Evolutionary conservation across 768 basidiomycete species (phyloP).

Genomic region (Lactarius indigo): DNA sequence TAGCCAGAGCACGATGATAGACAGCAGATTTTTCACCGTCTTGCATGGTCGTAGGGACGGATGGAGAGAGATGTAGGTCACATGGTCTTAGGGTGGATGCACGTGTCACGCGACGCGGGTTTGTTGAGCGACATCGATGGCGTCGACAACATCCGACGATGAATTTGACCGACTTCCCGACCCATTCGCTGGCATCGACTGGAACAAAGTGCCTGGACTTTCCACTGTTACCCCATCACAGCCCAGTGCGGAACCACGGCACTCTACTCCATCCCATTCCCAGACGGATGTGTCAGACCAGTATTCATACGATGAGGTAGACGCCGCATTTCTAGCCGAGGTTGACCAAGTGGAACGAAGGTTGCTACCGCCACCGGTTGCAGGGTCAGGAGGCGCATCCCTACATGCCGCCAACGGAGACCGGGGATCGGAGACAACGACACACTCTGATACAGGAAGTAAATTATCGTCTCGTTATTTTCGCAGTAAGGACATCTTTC

Average conservation of each 20-base stretch:
- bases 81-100: background rate
- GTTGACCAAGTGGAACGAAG: conserved; percentile 11
- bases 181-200: conserved; percentile 48
- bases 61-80: background rate
- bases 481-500: conserved; percentile 1
- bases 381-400: background rate
- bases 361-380: background rate
- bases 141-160: conserved; percentile 32
- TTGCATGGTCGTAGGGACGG: background rate
- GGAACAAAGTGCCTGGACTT: conserved; percentile 38
- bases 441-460: background rate
- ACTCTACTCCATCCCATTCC: background rate
- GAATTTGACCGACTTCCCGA: conserved; percentile 54
- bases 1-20: background rate
- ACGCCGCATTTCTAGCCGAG: conserved; percentile 24
- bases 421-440: conserved; percentile 1
- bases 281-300: conserved; percentile 14
- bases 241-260: background rate
- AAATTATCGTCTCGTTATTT: conserved; percentile 17
- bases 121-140: background rate
- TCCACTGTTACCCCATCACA: background rate
- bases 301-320: conserved; percentile 31
- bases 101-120: background rate
- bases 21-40: background rate
- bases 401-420: background rate